Evolutionary conservation across 2,329 filamentous ascomycete species (phyloP).

Genomic region (Mariannaea elegans): DNA sequence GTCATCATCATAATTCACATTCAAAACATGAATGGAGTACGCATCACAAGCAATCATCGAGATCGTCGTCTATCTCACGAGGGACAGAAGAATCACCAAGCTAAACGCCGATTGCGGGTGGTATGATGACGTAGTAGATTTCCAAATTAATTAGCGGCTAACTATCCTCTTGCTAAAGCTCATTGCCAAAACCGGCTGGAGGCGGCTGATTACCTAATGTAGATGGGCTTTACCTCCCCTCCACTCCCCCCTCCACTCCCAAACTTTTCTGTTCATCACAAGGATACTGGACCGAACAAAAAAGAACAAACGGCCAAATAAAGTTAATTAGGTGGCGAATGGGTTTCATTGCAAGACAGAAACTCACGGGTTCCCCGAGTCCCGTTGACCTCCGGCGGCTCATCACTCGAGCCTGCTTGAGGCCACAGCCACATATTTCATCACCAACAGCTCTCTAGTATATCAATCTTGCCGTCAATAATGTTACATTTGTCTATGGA

Average conservation of each 20-base stretch:
- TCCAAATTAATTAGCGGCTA: conserved; percentile 20
- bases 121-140: conserved; percentile 37
- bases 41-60: conserved; percentile 1
- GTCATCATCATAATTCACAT: too few species aligned
- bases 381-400: too few species aligned
- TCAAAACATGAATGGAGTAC: background rate
- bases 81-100: conserved; percentile 22
- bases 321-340: too few species aligned
- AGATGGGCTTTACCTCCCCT: too few species aligned
- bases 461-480: conserved; percentile 26
- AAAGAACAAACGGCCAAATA: too few species aligned
- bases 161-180: conserved; percentile 30
- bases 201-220: conserved; percentile 22
- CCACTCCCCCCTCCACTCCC: too few species aligned
- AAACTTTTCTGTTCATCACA: too few species aligned
- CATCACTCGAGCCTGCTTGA: too few species aligned
- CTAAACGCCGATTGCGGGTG: conserved; percentile 23
- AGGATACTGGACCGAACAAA: too few species aligned
- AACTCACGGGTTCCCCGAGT: too few species aligned
- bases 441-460: background rate
- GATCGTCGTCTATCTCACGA: conserved; percentile 36
- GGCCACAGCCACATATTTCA: conserved; percentile 1
- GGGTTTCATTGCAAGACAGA: too few species aligned
- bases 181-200: conserved; percentile 28
- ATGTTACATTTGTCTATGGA: conserved; percentile 42